Evolutionary conservation across 2,329 filamentous ascomycete species (phyloP).

Genomic region (Penicillium sp.): DNA sequence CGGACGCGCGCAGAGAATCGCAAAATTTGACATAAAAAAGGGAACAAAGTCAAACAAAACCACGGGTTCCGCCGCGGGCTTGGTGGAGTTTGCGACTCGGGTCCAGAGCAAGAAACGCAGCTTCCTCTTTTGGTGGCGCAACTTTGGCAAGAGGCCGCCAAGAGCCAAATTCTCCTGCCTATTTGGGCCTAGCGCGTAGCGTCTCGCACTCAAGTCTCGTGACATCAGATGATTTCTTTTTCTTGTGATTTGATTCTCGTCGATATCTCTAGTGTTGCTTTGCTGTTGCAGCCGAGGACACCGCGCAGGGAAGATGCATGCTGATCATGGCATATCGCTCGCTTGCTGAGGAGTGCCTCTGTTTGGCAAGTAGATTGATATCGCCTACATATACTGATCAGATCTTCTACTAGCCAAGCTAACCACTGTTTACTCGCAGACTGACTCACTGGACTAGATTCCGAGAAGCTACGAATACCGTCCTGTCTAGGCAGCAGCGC

Average conservation of each 20-base stretch:
- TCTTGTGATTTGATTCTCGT: neutral
- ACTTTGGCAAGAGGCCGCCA: neutral
- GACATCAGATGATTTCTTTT: neutral
- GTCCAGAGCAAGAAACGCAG: neutral
- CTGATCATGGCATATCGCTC: neutral
- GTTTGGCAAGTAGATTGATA: neutral
- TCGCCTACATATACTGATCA: neutral
- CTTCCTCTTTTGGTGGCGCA: constrained; percentile 4
- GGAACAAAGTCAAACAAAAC: neutral
- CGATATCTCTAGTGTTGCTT: neutral
- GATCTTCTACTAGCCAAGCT: neutral
- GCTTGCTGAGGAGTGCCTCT: neutral
- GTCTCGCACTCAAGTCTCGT: neutral
- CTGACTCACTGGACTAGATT: too few relatives aligned
- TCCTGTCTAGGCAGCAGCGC: too few relatives aligned
- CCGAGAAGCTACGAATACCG: too few relatives aligned
- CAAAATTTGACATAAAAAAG: too few relatives aligned
- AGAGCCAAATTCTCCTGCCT: constrained; percentile 5
- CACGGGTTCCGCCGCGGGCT: neutral
- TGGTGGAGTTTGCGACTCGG: neutral
- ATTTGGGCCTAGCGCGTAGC: neutral
- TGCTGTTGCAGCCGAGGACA: too few relatives aligned
- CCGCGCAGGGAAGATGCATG: neutral
- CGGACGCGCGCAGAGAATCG: neutral
- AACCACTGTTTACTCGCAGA: neutral